Conservation (phyloP, 345 rosid species). For the Barbarea vulgaris region DNA sequence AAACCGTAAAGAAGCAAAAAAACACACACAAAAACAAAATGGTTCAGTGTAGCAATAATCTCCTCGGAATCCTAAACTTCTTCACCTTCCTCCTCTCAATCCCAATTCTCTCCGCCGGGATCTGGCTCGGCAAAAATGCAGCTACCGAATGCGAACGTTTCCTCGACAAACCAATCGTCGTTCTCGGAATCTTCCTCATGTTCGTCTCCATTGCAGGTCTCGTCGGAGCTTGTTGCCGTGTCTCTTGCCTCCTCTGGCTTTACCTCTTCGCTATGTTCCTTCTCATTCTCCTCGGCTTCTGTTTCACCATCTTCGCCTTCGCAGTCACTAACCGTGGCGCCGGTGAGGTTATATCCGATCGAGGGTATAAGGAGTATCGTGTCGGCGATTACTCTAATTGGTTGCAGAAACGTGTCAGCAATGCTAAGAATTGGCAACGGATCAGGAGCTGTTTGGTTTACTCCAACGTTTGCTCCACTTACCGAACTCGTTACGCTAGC, state of each 20-base stretch:
- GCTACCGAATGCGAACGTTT: constrained; percentile 84
- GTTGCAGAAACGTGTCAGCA: constrained; percentile 68
- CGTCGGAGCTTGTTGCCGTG: constrained; percentile 87
- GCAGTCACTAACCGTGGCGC: constrained; percentile 96
- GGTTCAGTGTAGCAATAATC: constrained; percentile 78
- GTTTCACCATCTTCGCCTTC: constrained; percentile 87
- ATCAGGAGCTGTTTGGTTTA: constrained; percentile 75
- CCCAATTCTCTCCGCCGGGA: constrained; percentile 79
- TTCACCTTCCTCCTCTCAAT: constrained; percentile 78
- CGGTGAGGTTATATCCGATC: constrained; percentile 57
- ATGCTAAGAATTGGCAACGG: constrained; percentile 71
- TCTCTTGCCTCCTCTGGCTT: constrained; percentile 82
- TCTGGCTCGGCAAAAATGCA: constrained; percentile 80
- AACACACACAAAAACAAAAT: neutral
- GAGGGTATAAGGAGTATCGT: constrained; percentile 85
- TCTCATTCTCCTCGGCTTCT: constrained; percentile 69
- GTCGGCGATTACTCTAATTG: constrained; percentile 74
- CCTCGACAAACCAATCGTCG: constrained; percentile 79
- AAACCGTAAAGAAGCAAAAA: neutral
- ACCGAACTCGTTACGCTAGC: constrained; percentile 34
- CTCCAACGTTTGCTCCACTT: constrained; percentile 56
- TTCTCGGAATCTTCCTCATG: constrained; percentile 82
- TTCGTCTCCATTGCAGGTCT: constrained; percentile 83
- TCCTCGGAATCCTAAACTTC: constrained; percentile 80
- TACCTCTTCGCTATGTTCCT: constrained; percentile 90